phyloP scores from a whole-genome alignment of 2,329 filamentous ascomycete genomes.

The Curvularia sp. region DNA sequence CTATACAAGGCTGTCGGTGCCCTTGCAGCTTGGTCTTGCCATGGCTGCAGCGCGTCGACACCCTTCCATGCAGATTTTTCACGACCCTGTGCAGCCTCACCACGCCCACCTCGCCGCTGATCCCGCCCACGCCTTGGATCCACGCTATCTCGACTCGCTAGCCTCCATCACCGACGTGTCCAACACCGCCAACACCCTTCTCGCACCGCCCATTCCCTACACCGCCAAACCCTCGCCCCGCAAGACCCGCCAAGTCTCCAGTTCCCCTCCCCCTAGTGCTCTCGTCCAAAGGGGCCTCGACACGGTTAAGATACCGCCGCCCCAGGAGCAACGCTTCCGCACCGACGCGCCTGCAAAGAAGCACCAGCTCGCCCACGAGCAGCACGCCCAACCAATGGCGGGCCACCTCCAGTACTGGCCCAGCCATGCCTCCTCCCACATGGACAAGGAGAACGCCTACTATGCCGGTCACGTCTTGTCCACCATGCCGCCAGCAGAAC shows the following conservation, averaged over 20 bases:
- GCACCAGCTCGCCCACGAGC: slow-evolving; percentile 56
- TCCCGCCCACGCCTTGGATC: slow-evolving; percentile 57
- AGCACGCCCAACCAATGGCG: slow-evolving; percentile 37
- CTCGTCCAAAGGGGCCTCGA: slow-evolving; percentile 70
- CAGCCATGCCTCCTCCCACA: slow-evolving; percentile 52
- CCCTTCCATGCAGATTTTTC: slow-evolving; percentile 63
- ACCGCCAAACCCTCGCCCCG: slow-evolving; percentile 70
- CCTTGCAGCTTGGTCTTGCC: slow-evolving; percentile 38
- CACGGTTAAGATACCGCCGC: slow-evolving; percentile 71
- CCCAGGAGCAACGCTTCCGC: slow-evolving; percentile 59
- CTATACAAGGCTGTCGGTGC: slow-evolving; percentile 39
- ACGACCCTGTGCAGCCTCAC: slow-evolving; percentile 58
- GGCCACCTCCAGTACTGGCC: slow-evolving; percentile 64
- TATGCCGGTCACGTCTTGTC: slow-evolving; percentile 47
- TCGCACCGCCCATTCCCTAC: slow-evolving; percentile 66
- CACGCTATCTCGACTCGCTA: slow-evolving; percentile 59
- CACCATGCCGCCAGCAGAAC: slow-evolving; percentile 35
- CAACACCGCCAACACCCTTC: slow-evolving; percentile 67
- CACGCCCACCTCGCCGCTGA: slow-evolving; percentile 55
- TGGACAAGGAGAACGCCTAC: slow-evolving; percentile 60
- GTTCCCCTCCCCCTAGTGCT: slow-evolving; percentile 65
- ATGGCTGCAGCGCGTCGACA: slow-evolving; percentile 65
- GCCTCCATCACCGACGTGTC: slow-evolving; percentile 54
- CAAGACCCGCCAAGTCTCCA: slow-evolving; percentile 66
- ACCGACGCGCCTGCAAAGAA: slow-evolving; percentile 77